Conservation (phyloP, 805 yeast species). For the Pichia phayaonensis region DNA sequence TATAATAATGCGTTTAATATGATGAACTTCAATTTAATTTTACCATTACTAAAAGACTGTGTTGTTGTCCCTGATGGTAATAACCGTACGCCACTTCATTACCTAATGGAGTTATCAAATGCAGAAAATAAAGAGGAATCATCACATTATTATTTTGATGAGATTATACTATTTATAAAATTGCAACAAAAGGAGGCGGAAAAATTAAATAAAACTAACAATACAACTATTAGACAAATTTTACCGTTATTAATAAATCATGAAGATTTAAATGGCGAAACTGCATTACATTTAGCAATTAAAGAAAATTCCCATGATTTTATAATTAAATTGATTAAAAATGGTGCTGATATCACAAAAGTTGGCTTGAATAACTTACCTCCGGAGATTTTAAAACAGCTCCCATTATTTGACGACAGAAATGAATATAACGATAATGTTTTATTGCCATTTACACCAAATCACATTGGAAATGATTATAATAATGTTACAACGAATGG, state of each 20-base stretch:
- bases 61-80: constrained; percentile 63
- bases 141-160: constrained; percentile 45
- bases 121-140: constrained; percentile 39
- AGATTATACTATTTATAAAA: constrained; percentile 23
- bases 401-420: neutral
- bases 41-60: constrained; percentile 57
- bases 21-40: constrained; percentile 48
- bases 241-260: constrained; percentile 60
- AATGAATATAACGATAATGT: neutral
- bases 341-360: constrained; percentile 35
- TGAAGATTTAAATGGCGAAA: constrained; percentile 77
- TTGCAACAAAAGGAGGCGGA: constrained; percentile 27
- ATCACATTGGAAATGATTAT: neutral
- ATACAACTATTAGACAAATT: constrained; percentile 31
- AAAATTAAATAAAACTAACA: constrained; percentile 10
- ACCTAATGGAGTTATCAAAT: constrained; percentile 45
- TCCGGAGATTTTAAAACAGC: constrained; percentile 15
- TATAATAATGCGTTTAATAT: constrained; percentile 68
- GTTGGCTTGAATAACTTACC: constrained; percentile 21
- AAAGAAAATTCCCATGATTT: constrained; percentile 43
- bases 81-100: constrained; percentile 70
- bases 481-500: neutral
- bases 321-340: constrained; percentile 35
- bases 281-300: constrained; percentile 75
- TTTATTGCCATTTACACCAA: neutral